Conservation (phyloP, 352 stramenopile genomes). For the Phytophthora cajani region DNA sequence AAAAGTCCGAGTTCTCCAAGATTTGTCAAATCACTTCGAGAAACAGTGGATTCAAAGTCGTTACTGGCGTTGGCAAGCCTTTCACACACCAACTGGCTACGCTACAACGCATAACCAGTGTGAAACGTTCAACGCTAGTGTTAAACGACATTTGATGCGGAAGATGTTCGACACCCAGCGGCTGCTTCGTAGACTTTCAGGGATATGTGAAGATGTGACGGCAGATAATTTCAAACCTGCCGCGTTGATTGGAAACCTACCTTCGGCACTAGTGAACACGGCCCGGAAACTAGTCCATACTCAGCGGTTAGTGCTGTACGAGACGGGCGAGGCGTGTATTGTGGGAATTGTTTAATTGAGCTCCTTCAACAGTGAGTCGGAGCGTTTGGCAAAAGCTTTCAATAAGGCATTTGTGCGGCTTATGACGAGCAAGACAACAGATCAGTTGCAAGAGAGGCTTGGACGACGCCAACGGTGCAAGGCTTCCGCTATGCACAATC, state of each 20-base stretch:
- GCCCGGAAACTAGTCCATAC: not conserved
- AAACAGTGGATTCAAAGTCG: slow-evolving; percentile 1
- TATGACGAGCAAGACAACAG: slow-evolving; percentile 1
- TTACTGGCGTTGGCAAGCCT: not conserved
- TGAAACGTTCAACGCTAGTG: slow-evolving; percentile 13
- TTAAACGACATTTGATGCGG: slow-evolving; percentile 6
- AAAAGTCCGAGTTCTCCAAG: not conserved
- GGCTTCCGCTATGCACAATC: not conserved
- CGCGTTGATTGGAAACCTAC: not conserved
- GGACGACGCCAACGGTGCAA: not conserved
- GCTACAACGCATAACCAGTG: slow-evolving; percentile 3
- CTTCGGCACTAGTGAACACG: not conserved
- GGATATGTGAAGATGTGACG: slow-evolving; percentile 9
- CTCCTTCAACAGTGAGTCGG: not conserved
- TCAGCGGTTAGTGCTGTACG: not conserved
- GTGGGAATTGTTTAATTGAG: not conserved
- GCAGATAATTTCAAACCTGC: slow-evolving; percentile 3
- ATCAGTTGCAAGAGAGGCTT: not conserved
- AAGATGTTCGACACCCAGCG: slow-evolving; percentile 14
- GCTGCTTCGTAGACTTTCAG: not conserved
- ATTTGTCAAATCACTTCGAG: not conserved
- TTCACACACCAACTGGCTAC: not conserved
- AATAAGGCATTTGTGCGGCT: slow-evolving; percentile 1
- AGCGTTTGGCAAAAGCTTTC: not conserved
- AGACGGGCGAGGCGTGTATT: not conserved